Conservation (phyloP, 2,329 filamentous ascomycete species). For the Aspergillus texensis region DNA sequence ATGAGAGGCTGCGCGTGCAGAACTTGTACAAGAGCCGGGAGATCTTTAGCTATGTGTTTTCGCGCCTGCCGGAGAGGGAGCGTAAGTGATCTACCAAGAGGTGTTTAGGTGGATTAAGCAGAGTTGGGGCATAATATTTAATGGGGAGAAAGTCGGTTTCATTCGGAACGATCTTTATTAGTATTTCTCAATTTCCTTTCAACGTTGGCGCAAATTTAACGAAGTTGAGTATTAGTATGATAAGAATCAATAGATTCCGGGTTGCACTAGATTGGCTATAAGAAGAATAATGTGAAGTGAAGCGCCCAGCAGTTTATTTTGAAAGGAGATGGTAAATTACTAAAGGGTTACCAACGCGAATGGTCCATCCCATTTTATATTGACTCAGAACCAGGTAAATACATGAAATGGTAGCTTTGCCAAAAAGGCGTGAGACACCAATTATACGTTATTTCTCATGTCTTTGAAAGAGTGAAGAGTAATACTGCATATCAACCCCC, state of each 20-base stretch:
- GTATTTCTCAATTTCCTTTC: background rate
- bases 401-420: too few relatives aligned
- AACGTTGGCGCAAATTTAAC: background rate
- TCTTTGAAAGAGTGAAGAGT: too few relatives aligned
- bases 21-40: slow-evolving; percentile 91
- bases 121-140: background rate
- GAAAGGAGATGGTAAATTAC: background rate
- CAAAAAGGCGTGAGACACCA: background rate
- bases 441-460: background rate
- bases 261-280: background rate
- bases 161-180: background rate
- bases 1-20: slow-evolving; percentile 83
- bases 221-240: background rate
- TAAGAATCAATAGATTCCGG: background rate
- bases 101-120: background rate
- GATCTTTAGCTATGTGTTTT: slow-evolving; percentile 87
- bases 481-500: background rate
- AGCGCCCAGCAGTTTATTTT: background rate
- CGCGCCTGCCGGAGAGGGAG: slow-evolving; percentile 55
- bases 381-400: too few relatives aligned
- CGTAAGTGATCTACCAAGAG: slow-evolving; percentile 2
- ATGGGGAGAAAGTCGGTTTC: background rate
- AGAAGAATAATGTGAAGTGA: background rate
- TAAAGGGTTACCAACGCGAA: too few relatives aligned
- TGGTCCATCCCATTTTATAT: too few relatives aligned